Evolutionary conservation across 2,329 filamentous ascomycete species (phyloP), one percentile per base, ranked within the genome.

Genomic region (Metarhizium album): DNA sequence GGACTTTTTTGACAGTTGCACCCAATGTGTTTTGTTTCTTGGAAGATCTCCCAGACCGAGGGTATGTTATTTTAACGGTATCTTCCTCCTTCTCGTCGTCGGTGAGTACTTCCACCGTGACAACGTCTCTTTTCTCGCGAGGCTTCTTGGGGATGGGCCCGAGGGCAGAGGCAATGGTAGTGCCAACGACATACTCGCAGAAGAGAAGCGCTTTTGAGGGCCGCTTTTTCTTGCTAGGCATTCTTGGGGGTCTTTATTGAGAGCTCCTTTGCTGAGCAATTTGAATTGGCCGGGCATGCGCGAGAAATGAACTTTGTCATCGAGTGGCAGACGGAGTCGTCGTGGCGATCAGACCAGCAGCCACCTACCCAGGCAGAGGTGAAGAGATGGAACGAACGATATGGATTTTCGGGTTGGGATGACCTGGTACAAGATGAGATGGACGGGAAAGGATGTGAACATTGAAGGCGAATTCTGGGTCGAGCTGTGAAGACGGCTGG

Each of bases 11-110:
- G 24, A 57, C 54, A 14, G 54, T 38, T 40, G 14, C 13, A 7
- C 42, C 42, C 14, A 54, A 54, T 29, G 50, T 13, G 16, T 45
- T 52, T 53, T 40, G 22, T 22, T 31, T 43, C 23, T 35, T 47
- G 40, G 43, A 35, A 6, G 29, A 48, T 33, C 52, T 53, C 16
- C 64, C 58, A 4, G 64, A 62, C 48, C 74, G 71, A 1, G 76
- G 75, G 48, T 76, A 75, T 1, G 72, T 74, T 37, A 80, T 60
- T 18, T 62, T 68, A 49, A 79, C 60, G 3, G 67, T 71, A 48
- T 80, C 76, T 24, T 70, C 65, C 7, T 72, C 70, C n/a, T 67
- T 69, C 50, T 76, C 74, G 42, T 79, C 75, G 53, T 80, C 75
- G 11, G 76, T 78, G 14, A 69, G 66, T 2, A 76, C 59, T 48